Base-by-base conservation (phyloP, 2,329 filamentous ascomycete species). In the Pseudocercospora fuligena region DNA sequence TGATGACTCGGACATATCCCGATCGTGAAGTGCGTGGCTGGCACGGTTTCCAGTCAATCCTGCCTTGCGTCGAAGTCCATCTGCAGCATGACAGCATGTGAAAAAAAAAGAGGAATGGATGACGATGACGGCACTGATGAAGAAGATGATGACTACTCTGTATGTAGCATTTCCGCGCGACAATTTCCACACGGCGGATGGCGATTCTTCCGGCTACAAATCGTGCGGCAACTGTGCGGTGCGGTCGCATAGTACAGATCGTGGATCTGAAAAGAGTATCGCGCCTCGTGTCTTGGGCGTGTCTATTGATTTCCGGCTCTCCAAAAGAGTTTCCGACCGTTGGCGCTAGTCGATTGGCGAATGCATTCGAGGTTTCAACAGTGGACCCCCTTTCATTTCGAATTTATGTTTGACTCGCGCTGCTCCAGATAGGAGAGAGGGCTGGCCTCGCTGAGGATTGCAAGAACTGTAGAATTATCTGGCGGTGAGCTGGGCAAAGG, bases 281-380 rank as follows among this genome's bases (percentile, higher is more conserved):
- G 47, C 47, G 47, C n/a, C 47, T 12, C n/a, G 16, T 21, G 47
- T 25, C 11, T 25, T n/a, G n/a, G 47, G 11, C 47, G 29, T 31
- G 29, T 36, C 49, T 53, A 53, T 53, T 53, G 49, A 53, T 53
- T 53, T 47, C 46, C 49, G 49, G 49, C 21, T 53, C 49, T 53
- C 49, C 49, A 27, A 53, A 23, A 53, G 25, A 25, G n/a, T 53
- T 53, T 27, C 49, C 49, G 49, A 53, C 21, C 49, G 49, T 53
- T 53, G 11, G 23, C 49, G 49, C 49, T 53, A 53, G 25, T 19
- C 46, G 46, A 47, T 47, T 47, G 21, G 46, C 46, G 46, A 47
- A 27, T 53, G 49, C 49, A 27, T 53, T 53, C 21, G 23, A 53
- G 21, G 23, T 53, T 53, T 53, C 49, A 53, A 53, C 49, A 6